These are phyloP conservation scores for Tricholoma furcatifolium DNA, from an alignment of 768 basidiomycete genomes.

Conservation along the genomic window DNA sequence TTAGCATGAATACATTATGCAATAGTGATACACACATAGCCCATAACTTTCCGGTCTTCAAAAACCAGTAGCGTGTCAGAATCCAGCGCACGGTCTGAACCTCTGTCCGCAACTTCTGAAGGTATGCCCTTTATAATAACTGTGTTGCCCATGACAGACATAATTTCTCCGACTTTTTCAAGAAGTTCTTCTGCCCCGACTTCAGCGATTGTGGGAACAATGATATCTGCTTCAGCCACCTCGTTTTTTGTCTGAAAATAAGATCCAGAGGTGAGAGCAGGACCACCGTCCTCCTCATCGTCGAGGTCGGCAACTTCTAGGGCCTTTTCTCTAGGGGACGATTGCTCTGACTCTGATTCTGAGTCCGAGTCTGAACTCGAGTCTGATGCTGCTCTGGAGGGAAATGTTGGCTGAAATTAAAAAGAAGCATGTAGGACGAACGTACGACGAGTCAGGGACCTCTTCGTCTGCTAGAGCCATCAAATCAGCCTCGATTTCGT, in stretches of 20 bases:
- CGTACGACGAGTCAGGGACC: constrained; percentile 26
- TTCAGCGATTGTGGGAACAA: constrained; percentile 61
- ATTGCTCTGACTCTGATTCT: constrained; percentile 30
- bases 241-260: constrained; percentile 74
- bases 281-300: constrained; percentile 54
- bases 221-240: constrained; percentile 53
- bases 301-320: constrained; percentile 38
- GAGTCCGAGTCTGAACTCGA: constrained; percentile 33
- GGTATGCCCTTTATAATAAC: constrained; percentile 71
- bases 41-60: constrained; percentile 85
- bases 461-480: constrained; percentile 39
- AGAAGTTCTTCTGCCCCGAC: constrained; percentile 64
- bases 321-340: constrained; percentile 15
- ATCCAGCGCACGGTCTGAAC: constrained; percentile 71
- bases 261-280: constrained; percentile 33
- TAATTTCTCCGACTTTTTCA: constrained; percentile 76
- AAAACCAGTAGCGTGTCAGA: constrained; percentile 90
- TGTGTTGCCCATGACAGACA: constrained; percentile 68
- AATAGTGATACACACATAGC: constrained; percentile 67
- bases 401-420: constrained; percentile 3
- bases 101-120: constrained; percentile 39
- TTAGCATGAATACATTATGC: constrained; percentile 1
- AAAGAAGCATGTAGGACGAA: constrained; percentile 9
- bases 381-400: constrained; percentile 13
- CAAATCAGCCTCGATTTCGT: constrained; percentile 70